Base-by-base conservation (phyloP, 805 yeast genomes). In the Yamadazyma tumulicola region DNA sequence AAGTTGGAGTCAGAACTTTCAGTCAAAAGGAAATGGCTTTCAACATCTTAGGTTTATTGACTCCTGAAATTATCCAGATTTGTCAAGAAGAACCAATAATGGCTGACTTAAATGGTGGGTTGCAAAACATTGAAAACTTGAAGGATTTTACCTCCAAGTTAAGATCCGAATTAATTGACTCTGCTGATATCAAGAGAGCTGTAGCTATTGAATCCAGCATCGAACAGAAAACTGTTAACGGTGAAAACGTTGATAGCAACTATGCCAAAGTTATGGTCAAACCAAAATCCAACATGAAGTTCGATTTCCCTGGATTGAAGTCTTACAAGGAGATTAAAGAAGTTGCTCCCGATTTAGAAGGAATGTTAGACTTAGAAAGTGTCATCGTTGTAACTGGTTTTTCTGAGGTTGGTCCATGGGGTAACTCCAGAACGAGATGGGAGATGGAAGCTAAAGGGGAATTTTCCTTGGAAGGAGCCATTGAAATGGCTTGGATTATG, bases 401-500 rank as follows among this genome's bases (percentile, higher is more conserved):
- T 71, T 73, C 96, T 45, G 99, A 93, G 69, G 97, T 93, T 50
- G 94, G 97, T 58, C 98, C 98, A 55, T 94, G 97, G 96, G 98
- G 98, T 77, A 88, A 89, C 61, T 69, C 98, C 24, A 85, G 97
- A 76, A 93, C 98, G 38, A 80, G 98, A 75, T 93, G 98, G 98
- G 97, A 93, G 67, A 93, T 93, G 95, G 98, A 93, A 70, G 86
- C 97, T 29, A 49, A 62, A 42, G 98, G 98, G 54, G 87, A 85
- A 57, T 93, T 93, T 67, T 89, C 97, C 7, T 71, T 93, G 51
- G 98, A 93, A 68, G 98, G 98, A 56, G 84, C 96, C 57, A 83
- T 93, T 57, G 98, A 93, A 71, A 89, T 93, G 95, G 97, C 99
- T 32, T 93, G 97, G 97, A 89, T 93, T 52, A 93, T 93, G 97